Base-by-base conservation (phyloP, 2,329 filamentous ascomycete species). In the Claviceps cyperi region DNA sequence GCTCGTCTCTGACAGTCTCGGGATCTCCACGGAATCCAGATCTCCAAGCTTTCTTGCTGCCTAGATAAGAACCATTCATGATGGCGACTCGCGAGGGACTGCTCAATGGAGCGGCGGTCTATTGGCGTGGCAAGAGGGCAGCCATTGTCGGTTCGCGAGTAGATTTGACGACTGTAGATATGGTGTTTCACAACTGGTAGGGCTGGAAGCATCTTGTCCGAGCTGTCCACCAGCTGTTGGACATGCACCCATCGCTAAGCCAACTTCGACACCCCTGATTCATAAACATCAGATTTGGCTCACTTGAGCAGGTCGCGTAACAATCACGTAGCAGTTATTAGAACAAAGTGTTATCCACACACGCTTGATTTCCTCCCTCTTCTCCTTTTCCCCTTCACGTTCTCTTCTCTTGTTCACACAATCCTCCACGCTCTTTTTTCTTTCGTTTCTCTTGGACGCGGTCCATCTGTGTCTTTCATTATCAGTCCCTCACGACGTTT, bases 161-260 rank as follows among this genome's bases (percentile, higher is more conserved):
- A 21, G 8, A 21, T 6, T 1, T 36, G 17, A 46, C 17, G 43
- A 17, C 41, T 28, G 41, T 44, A 28, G 8, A 17, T 32, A 4
- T 44, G 24, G 8, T n/a, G 11, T 32, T 24, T 19, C n/a, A 28
- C 9, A 32, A 32, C 11, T 28, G 36, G 28, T 47, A 39, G 36
- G 36, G 21, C 37, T 36, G 28, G 28, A 32, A 19, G 41, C 36
- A 24, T 44, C 24, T 43, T 35, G 32, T 35, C 19, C 32, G 43
- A 47, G 41, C 22, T 49, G 43, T 53, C 43, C 45, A 44, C 48
- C 50, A 52, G 45, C 49, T 52, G 52, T 46, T 46, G 19, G 39
- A 39, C 46, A 53, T 47, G n/a, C 24, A 14, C 46, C 43, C 19
- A 36, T 14, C n/a, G 28, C 28, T 45, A n/a, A 19, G n/a, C 19